Evolutionary conservation across 163 green algal species (phyloP).

Genomic region (Scenedesmus sp.): DNA sequence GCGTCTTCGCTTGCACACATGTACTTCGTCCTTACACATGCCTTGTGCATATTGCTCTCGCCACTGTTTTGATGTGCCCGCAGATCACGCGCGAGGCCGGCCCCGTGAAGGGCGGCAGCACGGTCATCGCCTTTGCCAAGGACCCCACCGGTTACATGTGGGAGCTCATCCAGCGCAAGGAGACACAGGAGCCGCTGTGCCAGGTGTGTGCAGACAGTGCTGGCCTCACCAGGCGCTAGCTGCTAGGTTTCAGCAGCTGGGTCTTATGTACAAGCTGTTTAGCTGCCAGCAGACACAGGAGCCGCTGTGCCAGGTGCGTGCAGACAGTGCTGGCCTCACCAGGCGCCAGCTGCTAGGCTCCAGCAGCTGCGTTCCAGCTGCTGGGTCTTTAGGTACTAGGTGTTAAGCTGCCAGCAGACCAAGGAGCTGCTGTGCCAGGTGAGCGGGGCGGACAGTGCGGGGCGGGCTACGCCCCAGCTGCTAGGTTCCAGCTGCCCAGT

Average conservation of each 20-base stretch:
- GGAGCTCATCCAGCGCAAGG: constrained; percentile 85
- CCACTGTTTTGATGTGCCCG: background rate
- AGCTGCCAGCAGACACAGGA: constrained; percentile 70
- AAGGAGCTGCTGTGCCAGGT: constrained; percentile 82
- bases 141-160: constrained; percentile 93
- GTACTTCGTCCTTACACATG: too few species aligned
- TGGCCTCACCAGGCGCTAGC: background rate
- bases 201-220: constrained; percentile 54
- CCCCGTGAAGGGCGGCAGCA: constrained; percentile 93
- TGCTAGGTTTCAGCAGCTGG: background rate
- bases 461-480: background rate
- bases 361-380: background rate
- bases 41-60: background rate
- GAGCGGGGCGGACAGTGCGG: background rate
- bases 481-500: background rate
- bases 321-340: background rate
- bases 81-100: constrained; percentile 87
- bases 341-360: background rate
- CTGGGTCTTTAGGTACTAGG: constrained; percentile 75
- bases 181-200: constrained; percentile 81
- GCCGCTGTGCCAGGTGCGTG: constrained; percentile 75
- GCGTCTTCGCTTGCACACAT: too few species aligned
- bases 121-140: constrained; percentile 92
- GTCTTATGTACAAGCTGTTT: constrained; percentile 87
- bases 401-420: constrained; percentile 76